Evolutionary conservation across 2,329 filamentous ascomycete species (phyloP), one percentile per base, ranked within the genome.

Genomic region (Cytospora paraplurivora): DNA sequence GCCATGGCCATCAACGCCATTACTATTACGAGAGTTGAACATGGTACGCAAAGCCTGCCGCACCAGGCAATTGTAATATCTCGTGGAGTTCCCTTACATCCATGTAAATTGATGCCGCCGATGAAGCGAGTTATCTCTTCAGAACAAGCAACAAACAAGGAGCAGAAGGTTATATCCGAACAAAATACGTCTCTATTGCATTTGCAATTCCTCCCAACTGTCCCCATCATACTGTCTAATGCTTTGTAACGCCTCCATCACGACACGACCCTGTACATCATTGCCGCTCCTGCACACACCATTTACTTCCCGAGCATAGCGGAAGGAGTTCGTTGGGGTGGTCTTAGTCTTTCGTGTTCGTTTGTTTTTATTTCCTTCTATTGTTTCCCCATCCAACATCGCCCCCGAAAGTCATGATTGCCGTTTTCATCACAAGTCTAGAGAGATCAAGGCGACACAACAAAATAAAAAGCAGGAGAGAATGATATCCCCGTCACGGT

Each of bases 1-100:
- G 13, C 19, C 70, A 77, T 37, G 35, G 52, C n/a, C 41, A 58
- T 52, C 47, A 27, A 53, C 15, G 32, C 41, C 7, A 38, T 15
- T 41, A 34, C 13, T 10, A 6, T 7, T 49, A 8, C 37, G 33
- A 62, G 41, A 13, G 50, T 27, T 34, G 10, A 12, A 12, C 50
- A 33, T 54, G 15, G 27, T 47, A 35, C 7, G 35, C 12, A 37
- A 60, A 11, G 35, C 34, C 17, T 60, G 27, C 47, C 37, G 58
- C 50, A 21, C 13, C n/a, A 8, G 49, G 38, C 15, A n/a, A 15
- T 11, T 17, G 8, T 2, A 35, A 50, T 32, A 34, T 34, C 7
- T 7, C 15, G 13, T 17, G 37, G 34, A 7, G 7, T 13, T 17
- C 38, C 32, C 51, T 15, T 32, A 17, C 13, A 35, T 12, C 41